phyloP scores from a whole-genome alignment of 192 early-diverging fungal genomes.

The Coemansia sp. region DNA sequence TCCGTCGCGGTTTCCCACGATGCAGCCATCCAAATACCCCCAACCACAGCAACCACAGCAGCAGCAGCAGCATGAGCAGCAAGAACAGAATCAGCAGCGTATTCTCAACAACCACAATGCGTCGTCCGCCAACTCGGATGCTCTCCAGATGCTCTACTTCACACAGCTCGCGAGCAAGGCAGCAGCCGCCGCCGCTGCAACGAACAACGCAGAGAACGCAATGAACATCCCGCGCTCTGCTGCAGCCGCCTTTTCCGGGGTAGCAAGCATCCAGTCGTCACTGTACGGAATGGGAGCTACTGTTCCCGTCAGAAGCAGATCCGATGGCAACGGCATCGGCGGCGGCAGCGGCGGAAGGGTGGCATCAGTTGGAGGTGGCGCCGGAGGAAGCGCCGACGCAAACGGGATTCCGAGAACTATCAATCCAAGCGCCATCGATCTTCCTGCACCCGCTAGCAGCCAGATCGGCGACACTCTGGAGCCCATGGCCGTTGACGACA shows the following conservation, averaged over 20 bases:
- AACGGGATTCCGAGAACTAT: constrained; percentile 43
- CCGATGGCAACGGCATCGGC: neutral
- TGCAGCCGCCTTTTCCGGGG: constrained; percentile 16
- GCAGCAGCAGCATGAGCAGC: constrained; percentile 4
- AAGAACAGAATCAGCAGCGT: constrained; percentile 6
- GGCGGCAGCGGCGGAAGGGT: constrained; percentile 1
- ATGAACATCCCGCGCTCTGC: constrained; percentile 17
- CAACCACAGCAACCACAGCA: constrained; percentile 10
- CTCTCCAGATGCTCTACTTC: constrained; percentile 53
- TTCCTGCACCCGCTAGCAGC: constrained; percentile 10
- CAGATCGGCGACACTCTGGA: neutral
- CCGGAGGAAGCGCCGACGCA: neutral
- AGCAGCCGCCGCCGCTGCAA: constrained; percentile 8
- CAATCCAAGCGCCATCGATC: constrained; percentile 48
- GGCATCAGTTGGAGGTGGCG: neutral
- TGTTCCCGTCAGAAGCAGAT: neutral
- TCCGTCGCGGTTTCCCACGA: constrained; percentile 1
- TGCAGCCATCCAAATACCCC: neutral
- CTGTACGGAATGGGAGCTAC: constrained; percentile 19
- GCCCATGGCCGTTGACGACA: constrained; percentile 11
- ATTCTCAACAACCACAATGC: constrained; percentile 3
- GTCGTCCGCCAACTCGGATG: constrained; percentile 14
- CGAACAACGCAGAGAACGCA: constrained; percentile 6
- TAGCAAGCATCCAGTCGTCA: constrained; percentile 5
- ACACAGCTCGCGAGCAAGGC: constrained; percentile 46